Percentiles rank a stretch among this genome's conserved stretches.
These are phyloP conservation scores for Trichoderma asperelloides DNA, from an alignment of 495 filamentous ascomycete genomes.

Conservation along the genomic window DNA sequence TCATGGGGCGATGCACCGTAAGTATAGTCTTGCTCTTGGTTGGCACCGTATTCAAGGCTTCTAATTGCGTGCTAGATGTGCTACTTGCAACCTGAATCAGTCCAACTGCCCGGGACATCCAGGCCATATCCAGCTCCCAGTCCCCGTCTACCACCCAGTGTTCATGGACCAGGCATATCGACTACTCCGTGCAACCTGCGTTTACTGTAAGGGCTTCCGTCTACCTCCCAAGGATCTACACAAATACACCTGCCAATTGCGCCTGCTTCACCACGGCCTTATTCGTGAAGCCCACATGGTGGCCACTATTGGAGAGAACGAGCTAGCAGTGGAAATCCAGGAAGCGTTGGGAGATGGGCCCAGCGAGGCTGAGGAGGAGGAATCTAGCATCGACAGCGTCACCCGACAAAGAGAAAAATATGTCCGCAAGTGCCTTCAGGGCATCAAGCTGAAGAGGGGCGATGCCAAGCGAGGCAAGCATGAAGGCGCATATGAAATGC, in stretches of 20 bases:
- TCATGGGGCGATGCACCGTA: conserved; percentile 76
- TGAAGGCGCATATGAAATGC: conserved; percentile 66
- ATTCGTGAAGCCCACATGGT: conserved; percentile 63
- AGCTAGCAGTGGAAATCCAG: not conserved
- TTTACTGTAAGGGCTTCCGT: conserved; percentile 78
- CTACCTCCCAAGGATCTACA: conserved; percentile 65
- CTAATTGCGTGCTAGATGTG: conserved; percentile 53
- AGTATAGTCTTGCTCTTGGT: conserved; percentile 23
- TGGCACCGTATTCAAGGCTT: not conserved
- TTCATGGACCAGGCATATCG: conserved; percentile 87
- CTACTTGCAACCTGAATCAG: conserved; percentile 74
- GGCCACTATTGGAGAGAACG: conserved; percentile 44
- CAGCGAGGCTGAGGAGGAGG: conserved; percentile 9
- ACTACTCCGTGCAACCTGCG: conserved; percentile 75
- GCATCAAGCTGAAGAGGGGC: conserved; percentile 37
- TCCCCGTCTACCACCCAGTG: conserved; percentile 84
- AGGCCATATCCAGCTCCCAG: conserved; percentile 90
- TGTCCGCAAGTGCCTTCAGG: conserved; percentile 56
- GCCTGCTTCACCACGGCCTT: conserved; percentile 76
- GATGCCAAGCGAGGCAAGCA: conserved; percentile 59
- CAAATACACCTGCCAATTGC: conserved; percentile 73
- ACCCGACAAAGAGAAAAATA: conserved; percentile 59
- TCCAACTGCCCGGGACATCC: conserved; percentile 83
- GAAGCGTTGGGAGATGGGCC: not conserved
- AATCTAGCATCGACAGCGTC: conserved; percentile 27